These are phyloP conservation scores for Podospora comata DNA, from an alignment of 495 filamentous ascomycete genomes.

Conservation along the genomic window DNA sequence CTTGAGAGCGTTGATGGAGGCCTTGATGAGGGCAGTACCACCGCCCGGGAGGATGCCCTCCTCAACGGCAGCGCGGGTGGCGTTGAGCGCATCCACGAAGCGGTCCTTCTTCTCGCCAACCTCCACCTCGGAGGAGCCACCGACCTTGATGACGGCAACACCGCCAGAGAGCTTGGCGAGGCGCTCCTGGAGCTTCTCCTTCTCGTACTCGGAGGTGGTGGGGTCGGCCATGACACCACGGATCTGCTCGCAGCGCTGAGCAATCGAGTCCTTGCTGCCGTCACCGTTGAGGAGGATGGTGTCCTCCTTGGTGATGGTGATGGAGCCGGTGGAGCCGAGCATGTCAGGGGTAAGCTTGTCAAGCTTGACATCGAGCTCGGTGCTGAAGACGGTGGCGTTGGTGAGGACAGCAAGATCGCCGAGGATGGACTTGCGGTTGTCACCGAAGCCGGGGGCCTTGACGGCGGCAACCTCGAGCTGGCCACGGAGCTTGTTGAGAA, in stretches of 20 bases:
- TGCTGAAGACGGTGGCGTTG: conserved; percentile 95
- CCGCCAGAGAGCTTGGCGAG: conserved; percentile 98
- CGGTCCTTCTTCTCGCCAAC: conserved; percentile 99
- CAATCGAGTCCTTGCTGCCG: conserved; percentile 88
- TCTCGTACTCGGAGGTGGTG: conserved; percentile 95
- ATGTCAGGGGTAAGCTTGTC: conserved; percentile 95
- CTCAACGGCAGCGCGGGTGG: conserved; percentile 96
- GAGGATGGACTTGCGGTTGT: conserved; percentile 99
- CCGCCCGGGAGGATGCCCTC: conserved; percentile 98
- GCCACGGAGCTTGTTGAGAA: conserved; percentile 98
- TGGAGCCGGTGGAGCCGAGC: conserved; percentile 94
- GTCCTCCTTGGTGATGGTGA: conserved; percentile 99
- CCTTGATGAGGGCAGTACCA: conserved; percentile 97
- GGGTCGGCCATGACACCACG: conserved; percentile 94
- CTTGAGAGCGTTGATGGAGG: conserved; percentile 80
- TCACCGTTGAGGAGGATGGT: conserved; percentile 98
- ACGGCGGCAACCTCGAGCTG: conserved; percentile 98
- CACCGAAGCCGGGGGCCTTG: conserved; percentile 98
- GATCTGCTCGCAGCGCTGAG: conserved; percentile 98
- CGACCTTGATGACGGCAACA: conserved; percentile 99
- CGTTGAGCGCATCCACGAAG: conserved; percentile 96
- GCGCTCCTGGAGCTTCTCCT: conserved; percentile 99
- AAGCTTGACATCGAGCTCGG: conserved; percentile 97
- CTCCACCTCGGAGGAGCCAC: conserved; percentile 95
- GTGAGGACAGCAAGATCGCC: conserved; percentile 93